Conservation (phyloP, 2,329 filamentous ascomycete species). For the Thermomyces lanuginosus region DNA sequence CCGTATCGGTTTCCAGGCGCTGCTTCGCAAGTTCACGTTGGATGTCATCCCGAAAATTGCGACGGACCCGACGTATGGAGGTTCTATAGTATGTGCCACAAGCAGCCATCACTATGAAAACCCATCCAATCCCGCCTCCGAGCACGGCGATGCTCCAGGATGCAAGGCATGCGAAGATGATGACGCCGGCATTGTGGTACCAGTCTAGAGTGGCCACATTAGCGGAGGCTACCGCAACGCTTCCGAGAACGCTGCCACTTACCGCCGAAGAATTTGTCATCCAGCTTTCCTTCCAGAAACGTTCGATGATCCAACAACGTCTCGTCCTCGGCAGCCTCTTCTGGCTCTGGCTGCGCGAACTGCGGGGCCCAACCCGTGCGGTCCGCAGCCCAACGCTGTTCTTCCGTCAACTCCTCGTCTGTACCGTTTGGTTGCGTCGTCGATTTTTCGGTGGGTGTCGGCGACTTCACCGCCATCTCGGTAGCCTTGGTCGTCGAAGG, state of each 20-base stretch:
- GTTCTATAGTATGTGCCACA: slow-evolving; percentile 96
- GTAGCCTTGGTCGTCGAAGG: slow-evolving; percentile 51
- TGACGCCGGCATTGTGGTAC: slow-evolving; percentile 95
- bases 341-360: slow-evolving; percentile 46
- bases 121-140: slow-evolving; percentile 82
- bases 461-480: slow-evolving; percentile 35
- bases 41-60: slow-evolving; percentile 92
- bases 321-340: slow-evolving; percentile 40
- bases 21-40: slow-evolving; percentile 75
- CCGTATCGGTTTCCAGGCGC: slow-evolving; percentile 73
- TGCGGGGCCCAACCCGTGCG: slow-evolving; percentile 76
- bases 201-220: slow-evolving; percentile 49
- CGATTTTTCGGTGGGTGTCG: slow-evolving; percentile 34
- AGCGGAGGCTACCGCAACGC: slow-evolving; percentile 1
- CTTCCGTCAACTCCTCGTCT: slow-evolving; percentile 38
- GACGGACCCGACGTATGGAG: slow-evolving; percentile 77
- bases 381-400: slow-evolving; percentile 40
- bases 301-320: slow-evolving; percentile 77
- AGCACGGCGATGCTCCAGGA: slow-evolving; percentile 84
- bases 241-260: slow-evolving; percentile 13
- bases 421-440: slow-evolving; percentile 35
- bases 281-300: slow-evolving; percentile 64
- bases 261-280: slow-evolving; percentile 85
- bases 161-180: slow-evolving; percentile 75
- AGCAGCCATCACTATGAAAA: slow-evolving; percentile 79